These are phyloP conservation scores for Mycena rebaudengoi DNA, from an alignment of 768 basidiomycete genomes.

Conservation along the genomic window DNA sequence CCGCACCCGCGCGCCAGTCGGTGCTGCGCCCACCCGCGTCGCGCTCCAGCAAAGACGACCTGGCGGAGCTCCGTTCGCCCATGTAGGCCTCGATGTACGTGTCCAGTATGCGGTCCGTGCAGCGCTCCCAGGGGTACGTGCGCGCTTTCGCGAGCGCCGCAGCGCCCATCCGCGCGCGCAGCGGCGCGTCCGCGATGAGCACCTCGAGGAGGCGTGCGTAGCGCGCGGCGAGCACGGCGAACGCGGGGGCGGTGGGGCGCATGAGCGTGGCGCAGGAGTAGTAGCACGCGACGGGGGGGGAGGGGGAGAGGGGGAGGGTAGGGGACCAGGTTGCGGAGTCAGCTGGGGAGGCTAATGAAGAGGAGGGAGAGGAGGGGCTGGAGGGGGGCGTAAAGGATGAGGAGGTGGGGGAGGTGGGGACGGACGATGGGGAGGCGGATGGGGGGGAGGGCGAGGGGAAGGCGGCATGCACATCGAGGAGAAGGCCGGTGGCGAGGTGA, in stretches of 20 bases:
- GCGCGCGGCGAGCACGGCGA: not conserved
- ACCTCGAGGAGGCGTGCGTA: not conserved
- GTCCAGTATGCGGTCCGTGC: not conserved
- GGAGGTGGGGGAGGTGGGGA: not conserved
- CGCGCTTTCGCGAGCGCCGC: not conserved
- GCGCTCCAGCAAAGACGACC: no score
- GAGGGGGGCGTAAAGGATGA: not conserved
- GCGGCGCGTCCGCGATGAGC: not conserved
- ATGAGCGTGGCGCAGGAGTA: not conserved
- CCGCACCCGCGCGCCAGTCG: not conserved
- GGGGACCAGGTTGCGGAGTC: not conserved
- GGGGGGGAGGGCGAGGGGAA: not conserved
- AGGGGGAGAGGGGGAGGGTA: not conserved
- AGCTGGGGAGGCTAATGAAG: not conserved
- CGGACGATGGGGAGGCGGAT: not conserved
- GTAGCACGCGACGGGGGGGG: not conserved
- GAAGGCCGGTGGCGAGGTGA: not conserved
- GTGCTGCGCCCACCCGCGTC: no score
- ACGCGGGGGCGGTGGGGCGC: not conserved
- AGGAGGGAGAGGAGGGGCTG: not conserved
- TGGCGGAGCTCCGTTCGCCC: no score
- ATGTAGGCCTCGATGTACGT: not conserved
- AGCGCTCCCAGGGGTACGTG: constrained; percentile 1
- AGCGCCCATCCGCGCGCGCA: not conserved
- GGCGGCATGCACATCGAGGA: not conserved